Evolutionary conservation across 768 basidiomycete species (phyloP).

Genomic region (Suillus luteus): DNA sequence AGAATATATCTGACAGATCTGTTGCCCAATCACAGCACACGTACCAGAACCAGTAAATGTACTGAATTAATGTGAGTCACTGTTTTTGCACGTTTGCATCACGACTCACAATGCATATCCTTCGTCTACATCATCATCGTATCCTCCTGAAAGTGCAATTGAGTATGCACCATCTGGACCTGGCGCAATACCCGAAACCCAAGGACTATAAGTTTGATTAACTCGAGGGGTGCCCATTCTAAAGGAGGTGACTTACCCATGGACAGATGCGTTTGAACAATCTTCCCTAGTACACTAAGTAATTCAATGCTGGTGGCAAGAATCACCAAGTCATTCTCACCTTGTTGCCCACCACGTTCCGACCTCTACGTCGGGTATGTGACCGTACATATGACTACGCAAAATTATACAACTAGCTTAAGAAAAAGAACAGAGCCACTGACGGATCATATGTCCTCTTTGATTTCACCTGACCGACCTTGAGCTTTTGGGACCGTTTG

Average conservation of each 20-base stretch:
- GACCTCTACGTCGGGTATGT: slow-evolving; percentile 76
- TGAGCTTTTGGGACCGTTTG: slow-evolving; percentile 36
- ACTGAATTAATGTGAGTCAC: slow-evolving; percentile 36
- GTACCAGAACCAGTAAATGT: slow-evolving; percentile 80
- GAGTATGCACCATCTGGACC: slow-evolving; percentile 75
- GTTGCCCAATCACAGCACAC: background rate
- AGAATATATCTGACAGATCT: slow-evolving; percentile 2
- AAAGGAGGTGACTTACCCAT: slow-evolving; percentile 63
- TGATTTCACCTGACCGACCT: slow-evolving; percentile 36
- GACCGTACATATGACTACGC: slow-evolving; percentile 72
- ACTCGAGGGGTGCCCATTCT: slow-evolving; percentile 3
- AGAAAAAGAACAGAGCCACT: slow-evolving; percentile 16
- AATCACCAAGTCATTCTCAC: slow-evolving; percentile 32
- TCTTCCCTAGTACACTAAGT: slow-evolving; percentile 39
- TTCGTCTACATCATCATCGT: slow-evolving; percentile 81
- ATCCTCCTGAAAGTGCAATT: slow-evolving; percentile 86
- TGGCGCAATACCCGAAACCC: slow-evolving; percentile 75
- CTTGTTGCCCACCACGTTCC: slow-evolving; percentile 85
- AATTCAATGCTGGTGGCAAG: background rate
- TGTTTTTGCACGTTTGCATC: background rate
- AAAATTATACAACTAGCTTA: slow-evolving; percentile 17
- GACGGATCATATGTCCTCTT: slow-evolving; percentile 38
- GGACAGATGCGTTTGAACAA: slow-evolving; percentile 78
- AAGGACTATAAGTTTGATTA: slow-evolving; percentile 51
- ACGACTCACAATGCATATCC: slow-evolving; percentile 78